These are phyloP conservation scores for Thraustotheca clavata DNA, from an alignment of 352 stramenopile species.

Conservation along the genomic window DNA sequence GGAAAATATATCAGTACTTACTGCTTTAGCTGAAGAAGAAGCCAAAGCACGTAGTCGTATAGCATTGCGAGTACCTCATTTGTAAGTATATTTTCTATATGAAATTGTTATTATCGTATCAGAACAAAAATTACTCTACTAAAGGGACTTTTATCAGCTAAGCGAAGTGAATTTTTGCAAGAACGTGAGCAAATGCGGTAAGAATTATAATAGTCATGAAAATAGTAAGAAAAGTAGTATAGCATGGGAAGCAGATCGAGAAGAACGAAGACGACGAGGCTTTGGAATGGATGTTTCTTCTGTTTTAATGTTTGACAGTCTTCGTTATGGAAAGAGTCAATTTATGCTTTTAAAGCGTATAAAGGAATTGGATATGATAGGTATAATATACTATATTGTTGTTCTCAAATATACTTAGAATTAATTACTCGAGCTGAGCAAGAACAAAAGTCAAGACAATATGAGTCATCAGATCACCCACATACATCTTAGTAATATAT, in stretches of 20 bases:
- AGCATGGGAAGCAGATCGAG: slow-evolving; percentile 37
- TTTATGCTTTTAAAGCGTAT: slow-evolving; percentile 61
- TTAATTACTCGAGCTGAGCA: neutral
- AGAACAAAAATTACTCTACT: slow-evolving; percentile 7
- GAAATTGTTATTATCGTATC: neutral
- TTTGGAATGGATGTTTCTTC: slow-evolving; percentile 66
- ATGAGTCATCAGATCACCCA: neutral
- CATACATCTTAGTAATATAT: neutral
- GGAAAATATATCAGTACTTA: slow-evolving; percentile 3
- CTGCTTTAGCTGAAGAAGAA: neutral
- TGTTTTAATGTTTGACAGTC: slow-evolving; percentile 52
- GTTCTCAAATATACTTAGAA: neutral
- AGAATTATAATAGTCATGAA: neutral
- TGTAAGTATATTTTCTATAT: too few relatives aligned
- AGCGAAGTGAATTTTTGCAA: neutral
- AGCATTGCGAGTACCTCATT: too few relatives aligned
- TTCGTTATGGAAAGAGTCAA: slow-evolving; percentile 48
- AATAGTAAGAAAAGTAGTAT: slow-evolving; percentile 22
- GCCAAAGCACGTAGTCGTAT: neutral
- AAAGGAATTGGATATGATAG: slow-evolving; percentile 39
- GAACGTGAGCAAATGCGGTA: slow-evolving; percentile 1
- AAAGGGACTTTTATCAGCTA: slow-evolving; percentile 5
- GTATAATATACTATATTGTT: neutral
- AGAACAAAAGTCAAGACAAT: neutral
- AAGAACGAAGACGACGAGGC: slow-evolving; percentile 45